phyloP scores from a whole-genome alignment of 192 early-diverging fungal genomes.

The Pilaira anomala region DNA sequence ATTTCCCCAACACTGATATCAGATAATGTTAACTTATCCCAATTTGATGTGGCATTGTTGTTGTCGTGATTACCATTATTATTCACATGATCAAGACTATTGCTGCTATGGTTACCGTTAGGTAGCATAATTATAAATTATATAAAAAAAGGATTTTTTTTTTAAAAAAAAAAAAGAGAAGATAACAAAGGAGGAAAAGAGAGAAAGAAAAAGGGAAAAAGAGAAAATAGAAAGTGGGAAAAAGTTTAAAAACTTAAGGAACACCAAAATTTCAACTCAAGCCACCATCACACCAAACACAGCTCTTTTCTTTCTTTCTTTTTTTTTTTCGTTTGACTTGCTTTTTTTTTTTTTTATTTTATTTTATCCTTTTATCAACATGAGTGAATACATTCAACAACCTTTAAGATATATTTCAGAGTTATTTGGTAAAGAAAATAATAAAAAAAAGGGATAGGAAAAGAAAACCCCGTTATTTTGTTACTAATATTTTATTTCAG shows the following conservation, averaged over 20 bases:
- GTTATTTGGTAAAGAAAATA: not conserved
- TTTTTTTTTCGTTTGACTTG: not conserved
- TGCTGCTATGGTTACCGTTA: not conserved
- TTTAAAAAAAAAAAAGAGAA: not conserved
- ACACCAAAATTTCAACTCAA: not conserved
- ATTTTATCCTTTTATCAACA: not conserved
- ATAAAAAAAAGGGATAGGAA: not conserved
- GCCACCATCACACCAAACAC: not conserved
- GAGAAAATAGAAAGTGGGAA: not conserved
- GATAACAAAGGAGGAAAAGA: not conserved
- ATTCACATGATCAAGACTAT: not conserved
- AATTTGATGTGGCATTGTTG: not conserved
- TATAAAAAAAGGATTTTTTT: not conserved
- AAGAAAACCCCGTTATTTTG: not conserved
- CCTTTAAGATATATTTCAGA: not conserved
- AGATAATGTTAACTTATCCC: slow-evolving; percentile 1
- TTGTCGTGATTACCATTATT: not conserved
- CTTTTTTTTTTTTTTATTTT: slow-evolving; percentile 4
- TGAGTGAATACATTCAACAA: not conserved
- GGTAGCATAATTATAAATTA: slow-evolving; percentile 11
- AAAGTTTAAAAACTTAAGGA: slow-evolving; percentile 5
- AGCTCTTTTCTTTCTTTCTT: not conserved
- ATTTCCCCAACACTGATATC: slow-evolving; percentile 20
- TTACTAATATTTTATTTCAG: not conserved
- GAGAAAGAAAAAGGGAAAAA: slow-evolving; percentile 5